Evolutionary conservation across 106 monocot genomes (phyloP).

Genomic region (Allium fistulosum): DNA sequence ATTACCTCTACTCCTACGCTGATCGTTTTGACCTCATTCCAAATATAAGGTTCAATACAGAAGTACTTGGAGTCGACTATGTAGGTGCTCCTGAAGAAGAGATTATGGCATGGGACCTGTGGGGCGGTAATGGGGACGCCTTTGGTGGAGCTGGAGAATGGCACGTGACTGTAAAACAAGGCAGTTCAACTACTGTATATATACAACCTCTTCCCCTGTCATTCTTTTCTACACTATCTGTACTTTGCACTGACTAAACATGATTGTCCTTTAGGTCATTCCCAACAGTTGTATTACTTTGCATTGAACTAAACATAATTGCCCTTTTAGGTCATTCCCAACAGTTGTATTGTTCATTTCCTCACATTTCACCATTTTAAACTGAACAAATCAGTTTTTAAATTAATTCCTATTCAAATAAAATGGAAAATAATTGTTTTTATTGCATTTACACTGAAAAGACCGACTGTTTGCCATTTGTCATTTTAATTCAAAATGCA

Average conservation of each 20-base stretch:
- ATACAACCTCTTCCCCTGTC: no score
- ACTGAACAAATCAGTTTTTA: not conserved
- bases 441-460: not conserved
- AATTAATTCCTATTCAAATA: not conserved
- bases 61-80: constrained; percentile 29
- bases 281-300: no score
- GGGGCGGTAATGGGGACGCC: constrained; percentile 30
- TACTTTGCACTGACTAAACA: not conserved
- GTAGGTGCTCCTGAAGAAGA: constrained; percentile 21
- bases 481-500: no score
- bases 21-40: constrained; percentile 17
- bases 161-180: constrained; percentile 19
- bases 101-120: constrained; percentile 24
- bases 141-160: constrained; percentile 23
- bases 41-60: constrained; percentile 12
- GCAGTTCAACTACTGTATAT: not conserved
- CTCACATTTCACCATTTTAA: not conserved
- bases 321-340: not conserved
- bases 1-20: constrained; percentile 18
- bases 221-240: not conserved
- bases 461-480: no score
- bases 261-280: not conserved
- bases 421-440: not conserved
- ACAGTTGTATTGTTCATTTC: not conserved
- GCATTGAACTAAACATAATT: not conserved